phyloP scores from a whole-genome alignment of 257 asterid species.

The Cynanchum wilfordii region DNA sequence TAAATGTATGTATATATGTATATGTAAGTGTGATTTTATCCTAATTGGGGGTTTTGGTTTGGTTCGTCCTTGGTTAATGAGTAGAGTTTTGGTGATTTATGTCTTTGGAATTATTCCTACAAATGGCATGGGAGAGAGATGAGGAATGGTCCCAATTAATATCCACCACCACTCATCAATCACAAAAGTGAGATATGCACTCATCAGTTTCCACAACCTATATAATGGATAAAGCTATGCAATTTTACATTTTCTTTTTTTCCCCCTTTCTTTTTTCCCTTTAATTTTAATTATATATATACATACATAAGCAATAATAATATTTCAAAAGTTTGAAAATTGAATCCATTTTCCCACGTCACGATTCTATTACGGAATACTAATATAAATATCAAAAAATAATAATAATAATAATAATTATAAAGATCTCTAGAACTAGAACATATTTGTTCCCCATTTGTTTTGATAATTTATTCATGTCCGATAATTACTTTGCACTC shows the following conservation, averaged over 20 bases:
- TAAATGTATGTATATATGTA: too few species aligned
- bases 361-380: constrained; percentile 14
- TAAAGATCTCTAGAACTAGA: too few species aligned
- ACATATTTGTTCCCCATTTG: background rate
- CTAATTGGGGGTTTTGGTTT: background rate
- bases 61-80: background rate
- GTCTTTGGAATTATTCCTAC: constrained; percentile 18
- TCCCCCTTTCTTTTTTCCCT: too few species aligned
- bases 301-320: too few species aligned
- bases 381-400: background rate
- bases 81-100: constrained; percentile 7
- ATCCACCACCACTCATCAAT: constrained; percentile 18
- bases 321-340: background rate
- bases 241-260: too few species aligned
- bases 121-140: constrained; percentile 11
- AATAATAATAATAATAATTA: too few species aligned
- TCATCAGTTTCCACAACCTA: constrained; percentile 19
- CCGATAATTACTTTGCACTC: too few species aligned
- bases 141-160: constrained; percentile 13
- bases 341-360: constrained; percentile 10
- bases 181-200: constrained; percentile 17
- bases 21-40: background rate
- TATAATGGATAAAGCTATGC: background rate
- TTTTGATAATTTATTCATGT: too few species aligned
- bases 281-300: too few species aligned